Base-by-base conservation (phyloP, 306 rosid species). In the Crotalaria pallida region DNA sequence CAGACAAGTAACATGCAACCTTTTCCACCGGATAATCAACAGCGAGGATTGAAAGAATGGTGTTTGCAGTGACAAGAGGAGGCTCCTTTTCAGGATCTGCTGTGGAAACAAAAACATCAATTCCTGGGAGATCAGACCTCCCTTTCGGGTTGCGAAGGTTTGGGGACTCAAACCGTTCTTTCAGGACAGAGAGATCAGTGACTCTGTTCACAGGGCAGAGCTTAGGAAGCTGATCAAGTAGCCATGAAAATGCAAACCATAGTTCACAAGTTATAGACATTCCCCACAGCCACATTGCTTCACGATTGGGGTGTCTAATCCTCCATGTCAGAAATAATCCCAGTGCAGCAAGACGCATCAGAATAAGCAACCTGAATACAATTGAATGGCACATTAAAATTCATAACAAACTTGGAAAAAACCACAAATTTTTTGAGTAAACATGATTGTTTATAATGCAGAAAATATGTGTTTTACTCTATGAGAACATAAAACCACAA, bases 41-140 rank as follows among this genome's bases (percentile, higher is more conserved):
- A 0, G 97, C 97, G 2, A 91, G 92, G 68, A 91, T 91, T 0
- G 97, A 91, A 33, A 91, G 90, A 76, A 91, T 87, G 72, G 96
- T 91, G 74, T 91, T 91, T 55, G 97, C 84, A 0, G 97, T 91
- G 19, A 88, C 97, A 12, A 91, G 92, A 5, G 96, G 97, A 31
- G 97, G 97, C 70, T 91, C 97, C 70, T 91, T 91, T 47, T 91
- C 97, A 0, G 97, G 90, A 69, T 91, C 96, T 1, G 97, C 97
- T 0, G 97, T 91, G 23, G 97, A 91, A 72, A 88, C 97, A 57
- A 91, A 91, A 38, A 91, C 85, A 23, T 91, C 97, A n/a, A 91
- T 85, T 21, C 97, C 96, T 0, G 97, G 96, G 1, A 91, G 90
- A 79, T 91, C 97, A 18, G 96, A 88, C 58, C 90, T 68, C 21